phyloP scores from a whole-genome alignment of 1,284 basidiomycete genomes.

The Austropuccinia psidii region DNA sequence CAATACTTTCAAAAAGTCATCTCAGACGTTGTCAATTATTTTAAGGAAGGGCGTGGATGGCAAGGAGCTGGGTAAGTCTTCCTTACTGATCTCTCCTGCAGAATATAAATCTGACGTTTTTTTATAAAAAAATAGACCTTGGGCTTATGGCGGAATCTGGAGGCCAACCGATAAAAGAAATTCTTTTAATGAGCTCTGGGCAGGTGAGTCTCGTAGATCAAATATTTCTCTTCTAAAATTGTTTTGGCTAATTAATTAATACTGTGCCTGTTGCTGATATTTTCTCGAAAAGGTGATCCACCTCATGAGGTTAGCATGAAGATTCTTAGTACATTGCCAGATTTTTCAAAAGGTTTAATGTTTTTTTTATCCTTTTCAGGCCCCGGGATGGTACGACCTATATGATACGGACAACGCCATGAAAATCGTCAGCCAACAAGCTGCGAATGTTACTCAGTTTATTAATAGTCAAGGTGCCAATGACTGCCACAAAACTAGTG shows the following conservation, averaged over 20 bases:
- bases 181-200: constrained; percentile 38
- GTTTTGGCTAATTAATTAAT: no score
- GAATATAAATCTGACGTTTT: no score
- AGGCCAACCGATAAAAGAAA: constrained; percentile 39
- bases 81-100: neutral
- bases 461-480: neutral
- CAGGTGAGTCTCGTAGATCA: constrained; percentile 39
- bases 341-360: neutral
- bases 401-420: constrained; percentile 40
- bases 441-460: constrained; percentile 7
- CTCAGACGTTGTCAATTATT: constrained; percentile 37
- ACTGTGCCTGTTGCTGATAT: no score
- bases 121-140: no score
- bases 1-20: constrained; percentile 39
- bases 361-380: constrained; percentile 20
- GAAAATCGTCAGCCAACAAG: constrained; percentile 37
- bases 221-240: neutral
- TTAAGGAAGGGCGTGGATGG: constrained; percentile 27
- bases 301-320: constrained; percentile 15
- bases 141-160: constrained; percentile 41
- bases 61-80: constrained; percentile 29
- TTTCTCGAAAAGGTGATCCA: constrained; percentile 36
- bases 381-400: constrained; percentile 42
- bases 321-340: no score
- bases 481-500: no score